Percentiles rank a stretch among this genome's conserved stretches.
Evolutionary conservation across 1,284 basidiomycete genomes (phyloP).

Genomic region (Cryptococcus sp.): DNA sequence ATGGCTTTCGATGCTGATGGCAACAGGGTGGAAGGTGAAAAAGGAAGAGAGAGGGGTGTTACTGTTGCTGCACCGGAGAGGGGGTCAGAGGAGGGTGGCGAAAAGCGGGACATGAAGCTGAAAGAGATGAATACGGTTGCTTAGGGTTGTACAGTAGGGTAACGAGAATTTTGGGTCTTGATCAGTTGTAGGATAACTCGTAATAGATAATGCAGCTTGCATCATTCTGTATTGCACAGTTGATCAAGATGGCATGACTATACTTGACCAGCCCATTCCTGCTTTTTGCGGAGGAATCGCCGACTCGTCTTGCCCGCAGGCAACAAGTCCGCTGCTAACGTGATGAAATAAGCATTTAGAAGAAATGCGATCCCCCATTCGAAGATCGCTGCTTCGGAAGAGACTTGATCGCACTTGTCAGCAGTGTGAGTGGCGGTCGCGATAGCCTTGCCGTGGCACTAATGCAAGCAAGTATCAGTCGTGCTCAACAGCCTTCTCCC

Average conservation of each 20-base stretch:
- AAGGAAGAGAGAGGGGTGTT: conserved; percentile 2
- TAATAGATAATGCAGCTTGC: no score
- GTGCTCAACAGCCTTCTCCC: neutral
- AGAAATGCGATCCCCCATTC: conserved; percentile 55
- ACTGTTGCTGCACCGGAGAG: conserved; percentile 5
- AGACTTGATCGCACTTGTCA: conserved; percentile 50
- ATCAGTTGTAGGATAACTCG: no score
- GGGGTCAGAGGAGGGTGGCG: neutral
- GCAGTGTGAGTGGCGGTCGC: conserved; percentile 21
- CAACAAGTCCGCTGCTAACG: conserved; percentile 44
- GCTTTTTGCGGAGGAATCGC: conserved; percentile 46
- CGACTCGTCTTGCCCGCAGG: conserved; percentile 48
- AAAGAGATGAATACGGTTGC: neutral
- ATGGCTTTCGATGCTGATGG: neutral
- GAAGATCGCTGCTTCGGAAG: conserved; percentile 53
- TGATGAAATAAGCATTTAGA: conserved; percentile 50
- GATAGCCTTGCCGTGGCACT: conserved; percentile 36
- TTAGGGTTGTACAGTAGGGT: no score
- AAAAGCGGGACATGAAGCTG: neutral
- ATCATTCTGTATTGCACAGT: no score
- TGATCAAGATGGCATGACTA: no score
- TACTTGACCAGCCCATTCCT: conserved; percentile 32
- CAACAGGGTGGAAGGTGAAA: conserved; percentile 1
- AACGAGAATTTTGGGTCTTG: no score
- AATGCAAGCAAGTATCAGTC: neutral